Evolutionary conservation across 805 yeast species (phyloP).

Genomic region (Wickerhamiella musiphila): DNA sequence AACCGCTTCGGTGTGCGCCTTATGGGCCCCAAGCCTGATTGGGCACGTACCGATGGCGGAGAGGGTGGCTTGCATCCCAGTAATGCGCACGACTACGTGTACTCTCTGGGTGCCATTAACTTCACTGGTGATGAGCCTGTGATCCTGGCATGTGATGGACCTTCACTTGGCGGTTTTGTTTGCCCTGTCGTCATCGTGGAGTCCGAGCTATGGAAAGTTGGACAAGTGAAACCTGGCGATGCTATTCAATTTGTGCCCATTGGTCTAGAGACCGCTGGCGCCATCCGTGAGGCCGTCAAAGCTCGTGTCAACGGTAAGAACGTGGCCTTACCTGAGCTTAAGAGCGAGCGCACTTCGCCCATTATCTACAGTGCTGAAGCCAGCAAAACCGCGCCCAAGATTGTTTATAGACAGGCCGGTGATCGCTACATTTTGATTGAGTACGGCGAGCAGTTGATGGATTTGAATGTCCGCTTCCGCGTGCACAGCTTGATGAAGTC

Average conservation of each 20-base stretch:
- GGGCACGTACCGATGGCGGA: slow-evolving; percentile 96
- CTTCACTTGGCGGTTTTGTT: slow-evolving; percentile 93
- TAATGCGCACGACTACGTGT: slow-evolving; percentile 95
- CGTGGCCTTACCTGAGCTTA: slow-evolving; percentile 21
- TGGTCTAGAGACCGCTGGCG: slow-evolving; percentile 46
- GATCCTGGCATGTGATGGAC: slow-evolving; percentile 91
- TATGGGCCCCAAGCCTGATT: slow-evolving; percentile 87
- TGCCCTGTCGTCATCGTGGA: slow-evolving; percentile 92
- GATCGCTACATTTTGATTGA: slow-evolving; percentile 84
- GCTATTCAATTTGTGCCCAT: slow-evolving; percentile 64
- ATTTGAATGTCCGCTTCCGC: slow-evolving; percentile 69
- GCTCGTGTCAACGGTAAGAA: slow-evolving; percentile 17
- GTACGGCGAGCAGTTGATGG: slow-evolving; percentile 80
- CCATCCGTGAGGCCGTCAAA: slow-evolving; percentile 46
- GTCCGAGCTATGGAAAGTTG: slow-evolving; percentile 96
- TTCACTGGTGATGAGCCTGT: slow-evolving; percentile 99
- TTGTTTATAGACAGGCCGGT: slow-evolving; percentile 90
- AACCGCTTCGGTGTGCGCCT: slow-evolving; percentile 92
- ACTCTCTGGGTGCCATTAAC: slow-evolving; percentile 89
- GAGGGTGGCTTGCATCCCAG: slow-evolving; percentile 97
- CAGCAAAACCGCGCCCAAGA: slow-evolving; percentile 40
- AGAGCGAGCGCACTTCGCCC: slow-evolving; percentile 51
- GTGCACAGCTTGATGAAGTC: slow-evolving; percentile 65
- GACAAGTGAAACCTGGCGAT: slow-evolving; percentile 95
- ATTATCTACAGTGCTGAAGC: slow-evolving; percentile 36